Conservation (phyloP, 2,329 filamentous ascomycete species). For the Paraphaeosphaeria minitans region DNA sequence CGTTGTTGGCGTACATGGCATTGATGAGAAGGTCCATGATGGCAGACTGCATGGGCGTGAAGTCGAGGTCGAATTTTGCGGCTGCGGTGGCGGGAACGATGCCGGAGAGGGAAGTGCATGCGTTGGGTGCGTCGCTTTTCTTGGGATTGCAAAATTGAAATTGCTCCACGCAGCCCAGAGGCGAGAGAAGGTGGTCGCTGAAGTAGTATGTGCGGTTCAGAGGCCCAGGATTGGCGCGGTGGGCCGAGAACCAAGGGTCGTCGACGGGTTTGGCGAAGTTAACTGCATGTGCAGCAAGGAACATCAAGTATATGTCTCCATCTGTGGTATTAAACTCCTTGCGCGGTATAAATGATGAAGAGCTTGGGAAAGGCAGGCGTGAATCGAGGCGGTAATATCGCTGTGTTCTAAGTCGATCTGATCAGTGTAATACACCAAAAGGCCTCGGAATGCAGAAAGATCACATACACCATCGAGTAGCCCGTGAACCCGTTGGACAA, state of each 20-base stretch:
- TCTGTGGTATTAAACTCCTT: slow-evolving; percentile 12
- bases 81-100: slow-evolving; percentile 12
- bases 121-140: background rate
- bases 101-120: slow-evolving; percentile 12
- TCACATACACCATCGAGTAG: slow-evolving; percentile 7
- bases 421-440: background rate
- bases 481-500: background rate
- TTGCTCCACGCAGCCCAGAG: slow-evolving; percentile 15
- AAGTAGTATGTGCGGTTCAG: slow-evolving; percentile 5
- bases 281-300: slow-evolving; percentile 8
- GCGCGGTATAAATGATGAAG: slow-evolving; percentile 12
- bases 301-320: slow-evolving; percentile 11
- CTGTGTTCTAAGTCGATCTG: background rate
- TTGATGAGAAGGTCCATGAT: slow-evolving; percentile 11
- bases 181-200: slow-evolving; percentile 10
- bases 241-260: slow-evolving; percentile 18
- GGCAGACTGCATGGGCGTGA: slow-evolving; percentile 10
- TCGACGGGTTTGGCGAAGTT: slow-evolving; percentile 10
- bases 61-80: slow-evolving; percentile 9
- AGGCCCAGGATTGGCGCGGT: background rate
- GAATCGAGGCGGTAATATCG: slow-evolving; percentile 8
- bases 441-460: background rate
- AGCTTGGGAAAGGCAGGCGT: slow-evolving; percentile 7
- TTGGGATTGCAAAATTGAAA: background rate
- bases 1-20: slow-evolving; percentile 5